Conservation (phyloP, 140 eudicot species). For the Stevia rebaudiana region DNA sequence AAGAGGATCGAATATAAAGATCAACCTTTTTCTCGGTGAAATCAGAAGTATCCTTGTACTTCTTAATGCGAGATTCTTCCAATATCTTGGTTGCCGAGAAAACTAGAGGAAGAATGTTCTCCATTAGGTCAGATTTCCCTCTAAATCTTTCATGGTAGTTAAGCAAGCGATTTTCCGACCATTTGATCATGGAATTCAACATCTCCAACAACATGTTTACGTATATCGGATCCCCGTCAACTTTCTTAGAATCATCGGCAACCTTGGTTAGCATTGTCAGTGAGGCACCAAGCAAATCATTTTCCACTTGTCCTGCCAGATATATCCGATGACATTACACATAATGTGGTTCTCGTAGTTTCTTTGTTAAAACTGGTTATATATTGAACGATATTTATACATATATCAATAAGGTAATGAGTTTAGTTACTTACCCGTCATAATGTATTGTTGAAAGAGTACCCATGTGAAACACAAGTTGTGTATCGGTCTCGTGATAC, state of each 20-base stretch:
- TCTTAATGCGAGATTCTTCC: conserved; percentile 44
- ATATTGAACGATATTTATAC: no score
- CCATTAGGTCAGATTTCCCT: conserved; percentile 42
- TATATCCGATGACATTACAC: neutral
- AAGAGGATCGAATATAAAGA: conserved; percentile 57
- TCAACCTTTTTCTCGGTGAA: conserved; percentile 44
- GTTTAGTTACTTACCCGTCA: conserved; percentile 35
- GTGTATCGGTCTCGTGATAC: conserved; percentile 54
- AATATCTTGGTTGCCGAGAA: conserved; percentile 47
- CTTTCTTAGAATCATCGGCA: conserved; percentile 57
- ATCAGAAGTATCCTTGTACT: conserved; percentile 22
- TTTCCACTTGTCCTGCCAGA: conserved; percentile 61
- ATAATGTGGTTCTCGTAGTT: no score
- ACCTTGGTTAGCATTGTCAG: conserved; percentile 63
- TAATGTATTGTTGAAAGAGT: conserved; percentile 54
- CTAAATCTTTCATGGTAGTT: conserved; percentile 47
- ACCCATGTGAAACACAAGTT: conserved; percentile 79
- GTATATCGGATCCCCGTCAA: conserved; percentile 41
- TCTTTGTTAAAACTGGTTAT: no score
- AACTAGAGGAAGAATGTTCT: conserved; percentile 47
- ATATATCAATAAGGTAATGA: no score
- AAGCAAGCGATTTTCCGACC: conserved; percentile 63
- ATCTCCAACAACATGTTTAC: conserved; percentile 44
- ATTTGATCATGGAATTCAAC: conserved; percentile 45
- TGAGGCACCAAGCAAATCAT: conserved; percentile 59